Percentiles rank a stretch among this genome's conserved stretches.
Evolutionary conservation across 208 protist species (phyloP).

Genomic region (Leishmania amazonensis): DNA sequence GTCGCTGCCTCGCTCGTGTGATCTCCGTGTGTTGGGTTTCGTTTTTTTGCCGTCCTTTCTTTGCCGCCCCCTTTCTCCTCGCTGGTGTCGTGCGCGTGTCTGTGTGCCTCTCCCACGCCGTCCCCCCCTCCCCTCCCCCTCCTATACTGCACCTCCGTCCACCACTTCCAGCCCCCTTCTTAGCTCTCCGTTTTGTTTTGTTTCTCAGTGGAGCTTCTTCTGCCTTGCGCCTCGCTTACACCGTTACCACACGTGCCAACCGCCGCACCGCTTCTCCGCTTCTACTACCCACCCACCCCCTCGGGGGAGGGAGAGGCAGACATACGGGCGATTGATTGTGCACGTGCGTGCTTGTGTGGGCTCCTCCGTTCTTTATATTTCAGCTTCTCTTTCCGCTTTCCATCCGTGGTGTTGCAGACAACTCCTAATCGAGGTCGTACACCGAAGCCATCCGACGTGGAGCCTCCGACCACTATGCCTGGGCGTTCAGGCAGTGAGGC

Average conservation of each 20-base stretch:
- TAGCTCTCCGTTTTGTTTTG: constrained; percentile 6
- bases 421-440: not conserved
- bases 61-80: not conserved
- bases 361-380: not conserved
- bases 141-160: not conserved
- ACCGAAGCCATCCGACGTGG: not conserved
- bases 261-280: not conserved
- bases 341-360: not conserved
- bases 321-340: not conserved
- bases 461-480: not conserved
- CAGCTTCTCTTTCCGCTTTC: not conserved
- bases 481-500: not conserved
- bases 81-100: not conserved
- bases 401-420: not conserved
- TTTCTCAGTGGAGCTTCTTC: not conserved
- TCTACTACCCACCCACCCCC: not conserved
- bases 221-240: not conserved
- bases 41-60: constrained; percentile 4
- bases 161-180: not conserved
- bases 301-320: not conserved
- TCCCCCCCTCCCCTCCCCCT: no score
- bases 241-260: not conserved
- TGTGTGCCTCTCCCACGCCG: not conserved
- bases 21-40: not conserved
- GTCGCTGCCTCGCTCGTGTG: not conserved